phyloP scores from a whole-genome alignment of 768 basidiomycete genomes.

The Leccinum ochraceum region DNA sequence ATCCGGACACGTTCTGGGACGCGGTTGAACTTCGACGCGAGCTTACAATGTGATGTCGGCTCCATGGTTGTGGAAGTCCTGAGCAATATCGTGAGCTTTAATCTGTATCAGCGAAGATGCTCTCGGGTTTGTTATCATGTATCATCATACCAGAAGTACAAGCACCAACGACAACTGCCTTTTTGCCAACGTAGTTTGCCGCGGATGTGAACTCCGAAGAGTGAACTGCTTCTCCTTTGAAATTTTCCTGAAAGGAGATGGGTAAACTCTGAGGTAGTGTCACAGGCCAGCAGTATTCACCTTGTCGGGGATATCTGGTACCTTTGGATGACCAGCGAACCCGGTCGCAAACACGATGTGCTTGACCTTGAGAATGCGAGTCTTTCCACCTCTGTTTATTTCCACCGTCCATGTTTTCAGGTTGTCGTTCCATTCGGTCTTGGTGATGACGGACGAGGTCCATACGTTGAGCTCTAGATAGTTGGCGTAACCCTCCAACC shows the following conservation, averaged over 20 bases:
- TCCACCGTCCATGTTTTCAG: conserved; percentile 48
- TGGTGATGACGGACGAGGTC: conserved; percentile 50
- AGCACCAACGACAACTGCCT: conserved; percentile 68
- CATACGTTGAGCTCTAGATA: conserved; percentile 63
- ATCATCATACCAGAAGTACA: conserved; percentile 52
- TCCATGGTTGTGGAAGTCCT: conserved; percentile 34
- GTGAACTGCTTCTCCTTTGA: conserved; percentile 56
- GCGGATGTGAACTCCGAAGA: conserved; percentile 52
- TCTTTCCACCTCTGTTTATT: conserved; percentile 36
- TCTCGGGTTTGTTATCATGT: not conserved
- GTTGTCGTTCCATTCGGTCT: conserved; percentile 38
- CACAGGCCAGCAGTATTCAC: conserved; percentile 21
- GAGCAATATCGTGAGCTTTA: conserved; percentile 39
- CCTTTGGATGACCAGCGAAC: conserved; percentile 43
- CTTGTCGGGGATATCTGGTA: conserved; percentile 47
- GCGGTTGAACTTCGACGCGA: not conserved
- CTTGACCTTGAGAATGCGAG: conserved; percentile 40
- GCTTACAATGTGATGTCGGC: conserved; percentile 33
- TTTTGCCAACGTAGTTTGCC: conserved; percentile 55
- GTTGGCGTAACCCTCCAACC: conserved; percentile 63
- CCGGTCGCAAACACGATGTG: conserved; percentile 63
- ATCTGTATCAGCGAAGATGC: conserved; percentile 10
- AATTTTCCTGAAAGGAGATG: conserved; percentile 38
- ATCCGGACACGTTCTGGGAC: not conserved
- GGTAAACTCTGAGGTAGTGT: not conserved